Evolutionary conservation across 139 green algal species (phyloP).

Genomic region (Chlorella sorokiniana): DNA sequence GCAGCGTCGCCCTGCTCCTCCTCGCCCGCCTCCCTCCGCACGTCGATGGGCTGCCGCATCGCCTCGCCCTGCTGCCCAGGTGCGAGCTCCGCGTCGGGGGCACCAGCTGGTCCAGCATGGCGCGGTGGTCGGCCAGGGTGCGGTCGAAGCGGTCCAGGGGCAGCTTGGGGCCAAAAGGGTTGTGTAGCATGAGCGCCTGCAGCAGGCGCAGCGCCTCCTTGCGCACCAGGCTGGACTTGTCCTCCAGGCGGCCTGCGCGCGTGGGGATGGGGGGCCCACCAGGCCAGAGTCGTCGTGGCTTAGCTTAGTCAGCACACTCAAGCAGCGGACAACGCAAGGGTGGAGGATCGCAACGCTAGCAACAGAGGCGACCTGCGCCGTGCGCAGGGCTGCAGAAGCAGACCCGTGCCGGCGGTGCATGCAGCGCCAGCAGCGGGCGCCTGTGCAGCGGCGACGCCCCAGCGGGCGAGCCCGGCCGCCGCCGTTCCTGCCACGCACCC

Average conservation of each 20-base stretch:
- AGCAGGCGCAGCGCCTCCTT: constrained; percentile 81
- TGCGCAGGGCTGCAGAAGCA: no score
- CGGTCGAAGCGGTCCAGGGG: constrained; percentile 39
- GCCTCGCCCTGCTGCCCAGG: background rate
- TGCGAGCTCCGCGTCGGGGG: background rate
- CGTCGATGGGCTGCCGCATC: background rate
- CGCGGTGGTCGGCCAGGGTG: constrained; percentile 43
- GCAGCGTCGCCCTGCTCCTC: constrained; percentile 15
- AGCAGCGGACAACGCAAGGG: no score
- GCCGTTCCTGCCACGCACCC: constrained; percentile 31
- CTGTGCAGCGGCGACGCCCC: no score
- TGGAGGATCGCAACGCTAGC: no score
- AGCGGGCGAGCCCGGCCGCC: no score
- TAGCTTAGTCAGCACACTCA: no score
- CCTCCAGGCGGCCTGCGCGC: constrained; percentile 74
- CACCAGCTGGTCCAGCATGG: constrained; percentile 42
- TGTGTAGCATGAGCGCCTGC: constrained; percentile 67
- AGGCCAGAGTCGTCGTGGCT: no score
- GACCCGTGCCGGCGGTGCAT: no score
- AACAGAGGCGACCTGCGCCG: no score
- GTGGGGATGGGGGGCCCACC: background rate
- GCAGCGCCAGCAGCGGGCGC: no score
- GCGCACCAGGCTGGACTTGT: constrained; percentile 79
- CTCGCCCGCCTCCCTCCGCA: constrained; percentile 5
- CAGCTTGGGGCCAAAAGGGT: constrained; percentile 79